Base-by-base conservation (phyloP, 2,329 filamentous ascomycete genomes). In the Tetracladium maxilliforme region DNA sequence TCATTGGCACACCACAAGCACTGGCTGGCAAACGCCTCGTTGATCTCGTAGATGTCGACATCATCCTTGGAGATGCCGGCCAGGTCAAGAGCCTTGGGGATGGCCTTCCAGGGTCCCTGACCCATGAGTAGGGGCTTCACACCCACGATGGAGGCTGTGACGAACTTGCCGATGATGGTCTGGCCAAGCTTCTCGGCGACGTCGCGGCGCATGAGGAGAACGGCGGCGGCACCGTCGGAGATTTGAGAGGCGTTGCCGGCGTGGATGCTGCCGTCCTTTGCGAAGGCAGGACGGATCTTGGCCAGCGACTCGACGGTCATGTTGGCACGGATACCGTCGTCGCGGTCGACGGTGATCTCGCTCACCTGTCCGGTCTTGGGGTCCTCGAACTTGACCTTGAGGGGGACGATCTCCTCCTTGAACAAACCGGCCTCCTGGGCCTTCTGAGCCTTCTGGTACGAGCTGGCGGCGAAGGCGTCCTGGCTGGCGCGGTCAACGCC, bases 31-130 rank as follows among this genome's bases (percentile, higher is more conserved):
- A 98, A 98, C 2, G 90, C 90, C 68, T 98, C 90, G 62, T 98
- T 98, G 66, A 98, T 94, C 69, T 98, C 90, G 45, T 70, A 95
- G 45, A 95, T 87, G 49, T 95, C 90, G 16, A 98, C 83, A 39
- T 95, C 87, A 29, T 92, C 77, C 53, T 76, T 82, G 47, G 61
- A 64, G 41, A 98, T 72, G 31, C 86, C 84, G 1, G 86, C 81
- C 51, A 90, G 86, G 48, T 81, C 68, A 29, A 94, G 74, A 4
- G 82, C 86, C 48, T 86, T 79, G 36, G 90, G 90, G 44, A 98
- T 95, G 29, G 90, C 86, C 54, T 86, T 86, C 71, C 83, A 93
- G 25, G 90, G 90, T 2, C 90, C 90, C 38, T 93, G 64, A 34
- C 90, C 90, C 90, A 98, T 95, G 39, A 95, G 75, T 29, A 94